Percentiles rank a stretch among this genome's conserved stretches.
Evolutionary conservation across 805 yeast genomes (phyloP).

Genomic region (Diddensiella santjacobensis): DNA sequence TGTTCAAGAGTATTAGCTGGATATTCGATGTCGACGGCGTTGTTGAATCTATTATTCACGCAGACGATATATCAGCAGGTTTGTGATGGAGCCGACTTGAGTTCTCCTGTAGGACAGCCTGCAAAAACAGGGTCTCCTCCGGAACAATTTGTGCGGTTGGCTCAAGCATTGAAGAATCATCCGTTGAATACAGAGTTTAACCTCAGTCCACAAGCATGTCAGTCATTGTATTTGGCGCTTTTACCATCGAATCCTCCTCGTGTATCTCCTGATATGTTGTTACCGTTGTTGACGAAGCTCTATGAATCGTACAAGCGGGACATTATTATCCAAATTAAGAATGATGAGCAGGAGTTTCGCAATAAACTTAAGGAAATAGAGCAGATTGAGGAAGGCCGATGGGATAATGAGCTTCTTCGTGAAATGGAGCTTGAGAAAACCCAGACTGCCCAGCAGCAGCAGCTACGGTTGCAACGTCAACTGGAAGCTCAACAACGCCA

Average conservation of each 20-base stretch:
- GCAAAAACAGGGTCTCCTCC: not conserved
- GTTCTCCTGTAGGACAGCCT: slow-evolving; percentile 1
- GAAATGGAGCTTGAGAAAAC: slow-evolving; percentile 27
- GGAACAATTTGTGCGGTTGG: slow-evolving; percentile 17
- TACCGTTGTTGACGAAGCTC: slow-evolving; percentile 22
- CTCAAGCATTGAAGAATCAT: slow-evolving; percentile 21
- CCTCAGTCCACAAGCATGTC: slow-evolving; percentile 24
- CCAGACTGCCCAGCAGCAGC: slow-evolving; percentile 13
- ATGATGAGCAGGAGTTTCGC: slow-evolving; percentile 37
- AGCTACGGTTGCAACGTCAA: slow-evolving; percentile 4
- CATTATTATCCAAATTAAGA: slow-evolving; percentile 23
- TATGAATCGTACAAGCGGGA: slow-evolving; percentile 26
- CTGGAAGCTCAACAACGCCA: slow-evolving; percentile 8
- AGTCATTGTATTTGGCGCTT: slow-evolving; percentile 23
- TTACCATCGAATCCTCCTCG: slow-evolving; percentile 18
- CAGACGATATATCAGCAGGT: slow-evolving; percentile 25
- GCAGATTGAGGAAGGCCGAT: slow-evolving; percentile 40
- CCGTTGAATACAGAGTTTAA: slow-evolving; percentile 24
- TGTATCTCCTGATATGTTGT: slow-evolving; percentile 21
- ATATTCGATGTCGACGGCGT: slow-evolving; percentile 28
- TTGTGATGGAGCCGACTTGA: slow-evolving; percentile 9
- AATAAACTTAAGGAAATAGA: slow-evolving; percentile 38
- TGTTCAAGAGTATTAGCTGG: too few relatives aligned
- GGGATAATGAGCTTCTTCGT: slow-evolving; percentile 36
- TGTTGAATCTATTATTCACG: slow-evolving; percentile 26